A percentile compares a stretch with the other conserved stretches of the same genome.
Evolutionary conservation across 768 basidiomycete species (phyloP).

Genomic region (Collybia nuda): DNA sequence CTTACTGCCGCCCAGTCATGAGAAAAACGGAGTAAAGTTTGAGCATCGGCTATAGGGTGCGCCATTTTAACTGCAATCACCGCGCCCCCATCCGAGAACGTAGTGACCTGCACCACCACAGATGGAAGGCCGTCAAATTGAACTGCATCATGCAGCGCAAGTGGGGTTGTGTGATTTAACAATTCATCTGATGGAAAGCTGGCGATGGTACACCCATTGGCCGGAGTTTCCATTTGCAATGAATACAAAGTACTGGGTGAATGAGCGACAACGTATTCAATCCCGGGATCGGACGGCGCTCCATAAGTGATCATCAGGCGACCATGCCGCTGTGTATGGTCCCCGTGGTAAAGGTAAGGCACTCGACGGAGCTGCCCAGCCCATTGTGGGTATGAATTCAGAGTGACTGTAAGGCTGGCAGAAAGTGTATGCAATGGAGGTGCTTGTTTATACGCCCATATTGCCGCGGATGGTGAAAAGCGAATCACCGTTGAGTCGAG

Average conservation of each 20-base stretch:
- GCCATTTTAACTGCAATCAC: slow-evolving; percentile 29
- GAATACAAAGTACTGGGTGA: slow-evolving; percentile 10
- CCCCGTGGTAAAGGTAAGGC: slow-evolving; percentile 9
- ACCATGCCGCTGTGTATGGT: slow-evolving; percentile 23
- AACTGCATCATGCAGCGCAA: slow-evolving; percentile 21
- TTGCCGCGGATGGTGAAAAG: slow-evolving; percentile 22
- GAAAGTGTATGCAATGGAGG: slow-evolving; percentile 7
- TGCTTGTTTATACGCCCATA: slow-evolving; percentile 24
- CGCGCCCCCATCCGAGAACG: slow-evolving; percentile 24
- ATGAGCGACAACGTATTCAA: slow-evolving; percentile 25
- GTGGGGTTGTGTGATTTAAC: slow-evolving; percentile 18
- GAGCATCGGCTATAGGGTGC: slow-evolving; percentile 35
- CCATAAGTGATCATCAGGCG: slow-evolving; percentile 27
- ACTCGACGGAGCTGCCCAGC: slow-evolving; percentile 26
- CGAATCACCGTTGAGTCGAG: slow-evolving; percentile 25
- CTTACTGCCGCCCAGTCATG: slow-evolving; percentile 32
- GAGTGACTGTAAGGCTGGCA: slow-evolving; percentile 15
- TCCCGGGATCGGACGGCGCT: slow-evolving; percentile 23
- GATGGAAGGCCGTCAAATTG: slow-evolving; percentile 23
- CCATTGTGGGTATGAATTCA: slow-evolving; percentile 31
- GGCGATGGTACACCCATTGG: slow-evolving; percentile 12
- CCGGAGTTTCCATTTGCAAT: slow-evolving; percentile 8
- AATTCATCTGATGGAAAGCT: slow-evolving; percentile 9
- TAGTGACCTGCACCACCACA: slow-evolving; percentile 32
- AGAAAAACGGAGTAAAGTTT: slow-evolving; percentile 29